Evolutionary conservation across 2,329 filamentous ascomycete species (phyloP), one percentile per base, ranked within the genome.

Genomic region (Colletotrichum tamarilloi): DNA sequence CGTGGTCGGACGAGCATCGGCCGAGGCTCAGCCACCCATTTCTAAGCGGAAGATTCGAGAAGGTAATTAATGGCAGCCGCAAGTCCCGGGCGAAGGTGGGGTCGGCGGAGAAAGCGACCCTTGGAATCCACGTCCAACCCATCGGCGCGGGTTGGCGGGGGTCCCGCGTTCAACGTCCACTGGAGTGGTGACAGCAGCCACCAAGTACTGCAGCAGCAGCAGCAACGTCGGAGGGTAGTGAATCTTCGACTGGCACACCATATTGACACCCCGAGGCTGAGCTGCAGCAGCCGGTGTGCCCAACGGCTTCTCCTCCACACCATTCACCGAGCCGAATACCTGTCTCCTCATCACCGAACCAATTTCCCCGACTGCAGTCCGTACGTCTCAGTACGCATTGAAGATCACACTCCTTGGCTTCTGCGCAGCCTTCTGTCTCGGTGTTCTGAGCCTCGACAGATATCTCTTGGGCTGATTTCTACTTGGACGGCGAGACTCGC

Each of bases 31-130:
- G 71, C 67, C 67, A 73, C 71, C n/a, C 22, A 70, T 73, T 73
- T 73, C 71, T 73, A 71, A 73, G 67, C 71, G 67, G 71, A 73
- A 73, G 71, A 73, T 73, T 73, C 71, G 55, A 73, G 71, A 73
- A 73, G 26, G 49, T 32, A 57, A 58, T 46, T 32, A 57, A 58
- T 46, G n/a, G 16, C 67, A 53, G 38, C 71, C 71, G 71, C 56
- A n/a, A 42, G 53, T 62, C 56, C 67, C 60, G 62, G 53, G 56
- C 46, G 35, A 68, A 65, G 56, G 67, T 73, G 71, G 71, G 67
- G 67, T 69, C 11, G 38, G 30, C 35, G 24, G 69, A 35, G 22
- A 22, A 58, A 58, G 30, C 46, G 67, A 66, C 60, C 67, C 69
- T 30, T 69, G 62, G 59, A 72, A 63, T 42, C 62, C 26, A 62